These are phyloP conservation scores for Saccharomyces hybrid DNA, from an alignment of 1,139 yeast genomes.

Conservation along the genomic window DNA sequence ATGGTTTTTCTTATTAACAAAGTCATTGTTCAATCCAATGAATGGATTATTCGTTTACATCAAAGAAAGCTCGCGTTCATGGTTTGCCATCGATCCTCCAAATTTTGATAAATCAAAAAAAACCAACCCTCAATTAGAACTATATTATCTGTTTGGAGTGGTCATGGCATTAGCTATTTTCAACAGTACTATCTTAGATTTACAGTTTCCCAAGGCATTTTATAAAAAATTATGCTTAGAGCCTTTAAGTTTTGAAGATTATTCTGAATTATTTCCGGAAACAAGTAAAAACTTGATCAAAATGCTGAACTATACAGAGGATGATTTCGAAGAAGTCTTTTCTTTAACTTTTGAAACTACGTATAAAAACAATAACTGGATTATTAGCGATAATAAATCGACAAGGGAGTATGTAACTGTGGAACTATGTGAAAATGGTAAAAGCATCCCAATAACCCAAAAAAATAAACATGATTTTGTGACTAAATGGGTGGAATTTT, in stretches of 20 bases:
- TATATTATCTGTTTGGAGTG: conserved; percentile 72
- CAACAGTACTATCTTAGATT: conserved; percentile 78
- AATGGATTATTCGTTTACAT: conserved; percentile 56
- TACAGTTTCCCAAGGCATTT: conserved; percentile 65
- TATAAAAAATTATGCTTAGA: conserved; percentile 65
- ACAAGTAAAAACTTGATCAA: conserved; percentile 51
- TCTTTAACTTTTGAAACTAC: conserved; percentile 45
- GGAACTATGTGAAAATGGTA: conserved; percentile 56
- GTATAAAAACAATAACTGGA: conserved; percentile 37
- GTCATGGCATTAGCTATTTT: conserved; percentile 84
- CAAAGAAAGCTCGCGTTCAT: conserved; percentile 62
- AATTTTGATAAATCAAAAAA: conserved; percentile 23
- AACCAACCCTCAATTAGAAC: conserved; percentile 30
- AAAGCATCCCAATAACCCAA: conserved; percentile 43
- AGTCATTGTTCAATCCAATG: conserved; percentile 58
- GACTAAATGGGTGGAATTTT: conserved; percentile 51
- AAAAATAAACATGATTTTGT: conserved; percentile 56
- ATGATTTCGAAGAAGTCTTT: conserved; percentile 41
- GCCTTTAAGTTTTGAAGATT: conserved; percentile 55
- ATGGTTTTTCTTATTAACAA: conserved; percentile 75
- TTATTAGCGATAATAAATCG: conserved; percentile 3
- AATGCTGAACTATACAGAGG: conserved; percentile 43
- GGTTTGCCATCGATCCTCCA: conserved; percentile 57
- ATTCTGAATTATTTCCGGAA: conserved; percentile 57
- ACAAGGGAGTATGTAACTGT: conserved; percentile 30